Base-by-base conservation (phyloP, 805 yeast genomes). In the Yarrowia bubula region DNA sequence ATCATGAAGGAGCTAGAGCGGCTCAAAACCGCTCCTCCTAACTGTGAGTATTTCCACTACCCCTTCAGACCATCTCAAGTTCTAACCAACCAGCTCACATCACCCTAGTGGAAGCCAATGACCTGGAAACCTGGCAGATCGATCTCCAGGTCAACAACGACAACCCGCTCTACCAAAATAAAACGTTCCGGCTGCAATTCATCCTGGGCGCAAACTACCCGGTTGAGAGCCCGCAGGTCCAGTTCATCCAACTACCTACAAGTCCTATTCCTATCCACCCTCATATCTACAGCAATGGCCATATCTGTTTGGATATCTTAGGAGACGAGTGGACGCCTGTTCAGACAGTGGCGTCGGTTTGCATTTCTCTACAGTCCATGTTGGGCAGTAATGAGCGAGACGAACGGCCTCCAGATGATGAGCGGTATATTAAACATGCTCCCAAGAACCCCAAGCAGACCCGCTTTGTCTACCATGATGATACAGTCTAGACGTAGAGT, bases 271-370 rank as follows among this genome's bases (percentile, higher is more conserved):
- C 93, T 1, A 69, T 86, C 2, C 92, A 88, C 71, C 93, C 93
- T 0, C 93, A 88, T 71, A 79, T 88, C 2, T 88, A 88, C 71
- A 81, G 87, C 37, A 88, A 88, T 70, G 93, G 92, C 1, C 92
- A 88, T 70, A 88, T 88, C n/a, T 88, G 93, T 71, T 75, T 88
- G 18, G 76, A 88, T 70, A 75, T 88, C 1, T 74, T 88, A 41
- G 90, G 88, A 2, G 80, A 80, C 17, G 87, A 82, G 46, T 86
- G 90, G 90, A 79, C 88, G 0, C 89, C 90, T 0, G 86, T 85
- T 0, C 84, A 85, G 67, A 77, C 83, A 6, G 74, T 71, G 31
- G 55, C 68, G 8, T 68, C 75, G 2, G 69, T 75, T 1, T 67
- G 74, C 44, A 71, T 88, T 28, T 86, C 91, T 13, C 73, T 88